Evolutionary conservation across 768 basidiomycete genomes (phyloP), one percentile per base, ranked within the genome.

Genomic region (Lactarius sanguifluus): DNA sequence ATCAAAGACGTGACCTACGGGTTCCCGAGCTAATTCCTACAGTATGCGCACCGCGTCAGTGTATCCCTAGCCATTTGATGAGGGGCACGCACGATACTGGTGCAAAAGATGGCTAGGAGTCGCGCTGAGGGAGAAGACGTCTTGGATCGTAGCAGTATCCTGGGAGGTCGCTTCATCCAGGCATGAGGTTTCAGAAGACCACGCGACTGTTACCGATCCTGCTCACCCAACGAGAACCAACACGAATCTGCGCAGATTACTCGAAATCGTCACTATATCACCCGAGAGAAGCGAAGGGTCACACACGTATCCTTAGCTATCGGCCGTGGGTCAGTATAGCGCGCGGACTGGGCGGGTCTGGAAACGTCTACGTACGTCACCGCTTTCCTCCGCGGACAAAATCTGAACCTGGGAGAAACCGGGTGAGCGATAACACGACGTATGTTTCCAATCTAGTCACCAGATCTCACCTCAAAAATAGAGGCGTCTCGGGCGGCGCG

Each of bases 291-390:
- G 30, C 20, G n/a, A 56, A 18, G 47, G 25, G 20, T 12, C 3
- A 62, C 65, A 30, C 57, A 66, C 65, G 47, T 66, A 62, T 66
- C 25, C 32, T 59, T 36, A 66, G 50, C 65, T 66, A 34, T 57
- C 38, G 43, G 25, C 2, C 5, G 10, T 6, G 1, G 23, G 23
- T 52, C 13, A 28, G n/a, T 18, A 57, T 45, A 23, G 3, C 32
- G 20, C 23, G 8, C 16, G 3, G 13, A 47, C 47, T 43, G 15
- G 5, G 10, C 8, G 20, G 15, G 30, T 18, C 30, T n/a, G 12
- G 57, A 57, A 54, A n/a, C 13, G 4, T 50, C 50, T 28, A 62
- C 65, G 18, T 59, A 66, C 65, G 23, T 62, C 50, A 41, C 61
- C 65, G 30, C 23, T 62, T 23, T 66, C 47, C 9, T 66, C 65